phyloP scores from a whole-genome alignment of 352 stramenopile genomes.

The Blastocystis sp. region DNA sequence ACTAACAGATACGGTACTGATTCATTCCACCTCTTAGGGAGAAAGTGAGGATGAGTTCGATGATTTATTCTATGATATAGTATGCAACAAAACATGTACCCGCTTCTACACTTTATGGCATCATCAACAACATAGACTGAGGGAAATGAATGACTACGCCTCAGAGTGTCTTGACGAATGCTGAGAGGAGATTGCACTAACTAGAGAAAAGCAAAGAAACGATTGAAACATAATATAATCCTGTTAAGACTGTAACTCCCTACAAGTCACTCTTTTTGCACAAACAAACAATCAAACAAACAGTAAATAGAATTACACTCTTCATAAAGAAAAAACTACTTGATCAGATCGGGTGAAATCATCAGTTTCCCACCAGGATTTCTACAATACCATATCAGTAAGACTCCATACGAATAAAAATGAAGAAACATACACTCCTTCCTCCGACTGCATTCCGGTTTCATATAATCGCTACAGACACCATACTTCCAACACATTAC shows the following conservation, averaged over 20 bases:
- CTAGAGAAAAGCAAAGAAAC: not conserved
- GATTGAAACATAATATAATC: not conserved
- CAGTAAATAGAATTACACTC: not conserved
- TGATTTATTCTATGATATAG: not conserved
- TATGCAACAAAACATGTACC: not conserved
- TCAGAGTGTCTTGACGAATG: not conserved
- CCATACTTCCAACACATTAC: constrained; percentile 52
- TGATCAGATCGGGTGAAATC: not conserved
- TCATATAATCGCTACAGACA: not conserved
- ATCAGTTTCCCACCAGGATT: constrained; percentile 11
- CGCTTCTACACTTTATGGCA: not conserved
- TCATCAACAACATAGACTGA: not conserved
- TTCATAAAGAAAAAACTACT: not conserved
- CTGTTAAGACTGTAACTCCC: too few relatives aligned
- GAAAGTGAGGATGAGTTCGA: not conserved
- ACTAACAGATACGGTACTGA: not conserved
- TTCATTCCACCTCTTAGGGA: not conserved
- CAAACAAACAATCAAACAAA: not conserved
- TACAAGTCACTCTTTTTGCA: not conserved
- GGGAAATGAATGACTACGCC: not conserved
- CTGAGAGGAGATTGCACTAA: not conserved
- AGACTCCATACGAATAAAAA: not conserved
- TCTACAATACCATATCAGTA: not conserved
- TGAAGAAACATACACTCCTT: constrained; percentile 41
- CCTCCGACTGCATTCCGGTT: not conserved